Base-by-base conservation (phyloP, 164 flowering plant species). In the Magnolia officinalis region DNA sequence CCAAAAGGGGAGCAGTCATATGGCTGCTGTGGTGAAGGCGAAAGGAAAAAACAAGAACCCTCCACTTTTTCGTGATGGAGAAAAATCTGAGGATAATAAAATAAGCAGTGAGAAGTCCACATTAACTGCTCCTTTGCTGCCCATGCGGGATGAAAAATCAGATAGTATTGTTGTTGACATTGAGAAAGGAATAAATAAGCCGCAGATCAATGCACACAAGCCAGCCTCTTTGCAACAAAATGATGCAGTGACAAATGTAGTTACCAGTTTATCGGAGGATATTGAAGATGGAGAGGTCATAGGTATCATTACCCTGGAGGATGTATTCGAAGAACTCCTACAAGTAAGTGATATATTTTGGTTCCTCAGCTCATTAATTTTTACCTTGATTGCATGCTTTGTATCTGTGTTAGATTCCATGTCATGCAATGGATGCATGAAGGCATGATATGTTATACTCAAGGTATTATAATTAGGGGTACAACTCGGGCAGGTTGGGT, bases 321-420 rank as follows among this genome's bases (percentile, higher is more conserved):
- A 96, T 89, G 98, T 96, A 50, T 96, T 96, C 86, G 99, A 96
- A 88, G 99, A 96, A 85, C 98, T 96, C 83, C 85, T 96, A 68
- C 99, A 96, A 88, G 99, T 89, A 79, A 83, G 74, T 26, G n/a
- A 67, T 63, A 24, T 75, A 51, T 19, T 73, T 13, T 23, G 11
- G 21, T 77, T 71, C 23, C 61, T 23, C 75, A 45, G 7, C 29
- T 21, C 65, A 19, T 50, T 24, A 21, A 21, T 37, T 68, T 19
- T 50, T 45, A 1, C 29, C 10, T 26, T n/a, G 59, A 29, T 63
- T 8, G 10, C 59, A 14, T 75, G 19, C 20, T 63, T 74, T 49
- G 55, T 74, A n/a, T 13, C 18, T 55, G 13, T 19, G 49, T n/a
- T 45, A 19, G 21, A 14, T 2, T 58, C 49, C 50, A 68, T 63